Conservation (phyloP, 1,284 basidiomycete species). For the Tilletia indica region DNA sequence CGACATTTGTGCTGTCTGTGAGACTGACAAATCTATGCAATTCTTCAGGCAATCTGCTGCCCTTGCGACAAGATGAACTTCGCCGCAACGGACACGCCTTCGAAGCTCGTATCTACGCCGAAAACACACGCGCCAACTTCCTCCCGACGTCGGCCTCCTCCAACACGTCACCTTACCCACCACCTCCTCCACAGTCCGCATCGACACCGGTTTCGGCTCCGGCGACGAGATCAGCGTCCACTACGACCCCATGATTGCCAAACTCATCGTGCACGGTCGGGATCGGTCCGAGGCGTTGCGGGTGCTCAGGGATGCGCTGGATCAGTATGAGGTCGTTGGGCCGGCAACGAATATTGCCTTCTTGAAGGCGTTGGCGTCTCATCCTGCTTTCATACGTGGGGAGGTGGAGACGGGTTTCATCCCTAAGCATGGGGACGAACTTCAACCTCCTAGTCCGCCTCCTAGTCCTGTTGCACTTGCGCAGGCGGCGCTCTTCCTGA, state of each 20-base stretch:
- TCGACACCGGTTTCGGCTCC: conserved; percentile 85
- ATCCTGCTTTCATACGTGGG: conserved; percentile 73
- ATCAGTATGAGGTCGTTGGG: conserved; percentile 85
- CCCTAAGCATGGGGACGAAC: conserved; percentile 60
- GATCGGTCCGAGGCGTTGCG: conserved; percentile 83
- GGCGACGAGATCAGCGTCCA: conserved; percentile 70
- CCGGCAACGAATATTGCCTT: conserved; percentile 90
- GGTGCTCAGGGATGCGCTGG: conserved; percentile 73
- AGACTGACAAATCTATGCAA: background rate
- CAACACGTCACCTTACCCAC: conserved; percentile 66
- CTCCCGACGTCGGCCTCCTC: conserved; percentile 80
- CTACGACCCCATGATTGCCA: conserved; percentile 92
- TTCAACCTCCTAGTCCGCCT: conserved; percentile 57
- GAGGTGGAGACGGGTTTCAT: conserved; percentile 93
- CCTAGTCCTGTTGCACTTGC: conserved; percentile 69
- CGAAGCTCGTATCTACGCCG: conserved; percentile 94
- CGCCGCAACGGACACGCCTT: conserved; percentile 87
- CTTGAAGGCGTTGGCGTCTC: conserved; percentile 71
- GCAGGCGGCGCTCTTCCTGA: conserved; percentile 74
- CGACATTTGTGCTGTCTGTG: background rate
- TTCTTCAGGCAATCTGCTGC: conserved; percentile 76
- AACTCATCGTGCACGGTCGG: conserved; percentile 83
- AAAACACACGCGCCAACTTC: conserved; percentile 67
- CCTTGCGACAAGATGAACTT: conserved; percentile 72
- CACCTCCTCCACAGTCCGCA: conserved; percentile 67